Evolutionary conservation across 805 yeast genomes (phyloP).

Genomic region (Metschnikowia henanensis): DNA sequence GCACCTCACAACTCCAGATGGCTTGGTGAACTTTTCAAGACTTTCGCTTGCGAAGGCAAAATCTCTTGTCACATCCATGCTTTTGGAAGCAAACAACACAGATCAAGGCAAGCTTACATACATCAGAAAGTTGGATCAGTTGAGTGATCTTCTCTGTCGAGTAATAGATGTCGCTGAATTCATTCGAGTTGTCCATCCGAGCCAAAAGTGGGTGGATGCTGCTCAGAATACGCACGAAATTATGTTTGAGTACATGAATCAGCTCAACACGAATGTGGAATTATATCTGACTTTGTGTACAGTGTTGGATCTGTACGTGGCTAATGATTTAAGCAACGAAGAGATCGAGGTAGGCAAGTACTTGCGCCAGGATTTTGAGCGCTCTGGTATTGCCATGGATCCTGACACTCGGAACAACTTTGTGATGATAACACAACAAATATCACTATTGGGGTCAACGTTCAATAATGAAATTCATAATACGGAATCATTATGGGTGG

Average conservation of each 20-base stretch:
- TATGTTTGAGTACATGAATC: slow-evolving; percentile 93
- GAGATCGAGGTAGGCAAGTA: slow-evolving; percentile 82
- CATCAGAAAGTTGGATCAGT: slow-evolving; percentile 68
- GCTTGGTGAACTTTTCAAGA: slow-evolving; percentile 65
- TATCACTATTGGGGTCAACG: slow-evolving; percentile 78
- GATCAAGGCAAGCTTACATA: slow-evolving; percentile 47
- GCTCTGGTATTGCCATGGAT: slow-evolving; percentile 85
- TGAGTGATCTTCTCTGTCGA: slow-evolving; percentile 86
- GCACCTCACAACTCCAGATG: slow-evolving; percentile 65
- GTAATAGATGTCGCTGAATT: slow-evolving; percentile 95
- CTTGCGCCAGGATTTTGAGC: slow-evolving; percentile 79
- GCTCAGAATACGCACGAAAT: slow-evolving; percentile 88
- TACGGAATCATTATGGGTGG: slow-evolving; percentile 38
- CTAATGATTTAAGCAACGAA: slow-evolving; percentile 55
- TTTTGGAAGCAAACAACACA: slow-evolving; percentile 36
- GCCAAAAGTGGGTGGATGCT: slow-evolving; percentile 62
- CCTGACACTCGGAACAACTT: slow-evolving; percentile 64
- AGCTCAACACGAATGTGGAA: slow-evolving; percentile 78
- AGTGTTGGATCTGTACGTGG: slow-evolving; percentile 42
- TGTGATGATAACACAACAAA: slow-evolving; percentile 75
- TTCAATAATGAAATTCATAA: slow-evolving; percentile 54
- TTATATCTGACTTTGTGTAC: slow-evolving; percentile 59
- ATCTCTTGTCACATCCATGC: slow-evolving; percentile 55
- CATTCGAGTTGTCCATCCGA: slow-evolving; percentile 85
- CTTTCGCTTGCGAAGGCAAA: slow-evolving; percentile 68